Evolutionary conservation across 2,329 filamentous ascomycete species (phyloP).

Genomic region (Penicillium palitans): DNA sequence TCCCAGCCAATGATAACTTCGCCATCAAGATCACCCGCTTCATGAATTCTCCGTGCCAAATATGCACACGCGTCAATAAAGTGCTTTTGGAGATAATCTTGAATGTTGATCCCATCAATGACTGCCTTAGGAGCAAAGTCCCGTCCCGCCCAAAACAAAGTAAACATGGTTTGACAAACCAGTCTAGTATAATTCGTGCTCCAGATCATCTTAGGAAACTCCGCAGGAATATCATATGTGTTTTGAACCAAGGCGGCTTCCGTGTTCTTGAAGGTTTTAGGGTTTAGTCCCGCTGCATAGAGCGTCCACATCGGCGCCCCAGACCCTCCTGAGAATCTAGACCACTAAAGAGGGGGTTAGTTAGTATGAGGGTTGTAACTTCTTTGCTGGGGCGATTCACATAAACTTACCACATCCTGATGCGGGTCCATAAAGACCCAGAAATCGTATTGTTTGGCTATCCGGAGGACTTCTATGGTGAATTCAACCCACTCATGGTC

Average conservation of each 20-base stretch:
- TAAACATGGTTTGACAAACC: constrained; percentile 87
- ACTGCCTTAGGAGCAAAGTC: constrained; percentile 96
- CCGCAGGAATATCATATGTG: constrained; percentile 77
- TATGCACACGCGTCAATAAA: constrained; percentile 78
- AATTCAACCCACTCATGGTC: constrained; percentile 92
- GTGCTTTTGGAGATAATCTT: constrained; percentile 88
- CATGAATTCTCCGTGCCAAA: constrained; percentile 78
- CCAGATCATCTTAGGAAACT: constrained; percentile 99
- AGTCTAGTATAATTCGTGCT: constrained; percentile 93
- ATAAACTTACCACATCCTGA: constrained; percentile 78
- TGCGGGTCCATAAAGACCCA: constrained; percentile 99
- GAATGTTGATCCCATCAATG: constrained; percentile 91
- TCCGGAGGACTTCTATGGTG: constrained; percentile 78
- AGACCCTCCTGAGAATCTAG: constrained; percentile 87
- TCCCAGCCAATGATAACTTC: constrained; percentile 94
- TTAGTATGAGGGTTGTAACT: constrained; percentile 28
- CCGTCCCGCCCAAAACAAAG: constrained; percentile 84
- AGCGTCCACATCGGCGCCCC: constrained; percentile 97
- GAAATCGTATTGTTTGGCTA: constrained; percentile 88
- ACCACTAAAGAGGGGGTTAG: constrained; percentile 64
- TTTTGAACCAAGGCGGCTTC: constrained; percentile 95
- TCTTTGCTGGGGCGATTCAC: background rate
- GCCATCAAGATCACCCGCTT: constrained; percentile 84
- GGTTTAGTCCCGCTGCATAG: constrained; percentile 90
- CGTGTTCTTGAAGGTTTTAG: constrained; percentile 77